These are phyloP conservation scores for Fusarium poae DNA, from an alignment of 2,329 filamentous ascomycete species.

Conservation along the genomic window DNA sequence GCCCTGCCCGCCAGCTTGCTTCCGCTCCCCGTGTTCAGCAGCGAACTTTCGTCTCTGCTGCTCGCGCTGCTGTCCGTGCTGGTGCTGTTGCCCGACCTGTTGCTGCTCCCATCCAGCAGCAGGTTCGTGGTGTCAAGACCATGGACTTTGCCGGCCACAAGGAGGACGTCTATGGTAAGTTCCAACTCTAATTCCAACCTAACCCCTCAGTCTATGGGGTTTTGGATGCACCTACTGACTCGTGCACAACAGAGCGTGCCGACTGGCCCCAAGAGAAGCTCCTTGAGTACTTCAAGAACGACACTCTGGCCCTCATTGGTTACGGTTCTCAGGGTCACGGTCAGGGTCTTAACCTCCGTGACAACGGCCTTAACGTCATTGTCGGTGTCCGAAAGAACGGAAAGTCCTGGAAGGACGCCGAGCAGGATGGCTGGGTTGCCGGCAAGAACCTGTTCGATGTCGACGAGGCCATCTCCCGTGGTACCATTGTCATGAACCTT, in stretches of 20 bases:
- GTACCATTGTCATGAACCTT: constrained; percentile 99
- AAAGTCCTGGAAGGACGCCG: constrained; percentile 97
- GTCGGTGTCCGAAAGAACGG: constrained; percentile 98
- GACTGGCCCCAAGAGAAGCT: constrained; percentile 99
- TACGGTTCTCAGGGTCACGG: constrained; percentile 99
- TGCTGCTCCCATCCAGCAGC: constrained; percentile 70
- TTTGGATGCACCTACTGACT: constrained; percentile 44
- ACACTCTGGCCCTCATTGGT: constrained; percentile 98
- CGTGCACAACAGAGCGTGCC: constrained; percentile 79
- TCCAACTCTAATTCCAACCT: constrained; percentile 5
- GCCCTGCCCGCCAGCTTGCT: constrained; percentile 73
- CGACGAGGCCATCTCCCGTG: constrained; percentile 92
- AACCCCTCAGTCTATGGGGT: neutral
- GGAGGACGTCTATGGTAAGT: constrained; percentile 91
- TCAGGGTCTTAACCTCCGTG: constrained; percentile 98
- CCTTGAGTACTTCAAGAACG: constrained; percentile 99
- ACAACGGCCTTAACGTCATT: constrained; percentile 99
- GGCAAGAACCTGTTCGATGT: constrained; percentile 99
- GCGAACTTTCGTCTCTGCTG: constrained; percentile 73
- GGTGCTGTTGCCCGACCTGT: constrained; percentile 67
- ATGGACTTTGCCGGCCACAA: constrained; percentile 97
- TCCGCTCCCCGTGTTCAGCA: constrained; percentile 68
- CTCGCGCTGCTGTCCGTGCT: constrained; percentile 67
- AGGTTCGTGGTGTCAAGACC: constrained; percentile 93
- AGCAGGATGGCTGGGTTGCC: constrained; percentile 97